Evolutionary conservation across 306 rosid species (phyloP).

Genomic region (Quercus agrifolia): DNA sequence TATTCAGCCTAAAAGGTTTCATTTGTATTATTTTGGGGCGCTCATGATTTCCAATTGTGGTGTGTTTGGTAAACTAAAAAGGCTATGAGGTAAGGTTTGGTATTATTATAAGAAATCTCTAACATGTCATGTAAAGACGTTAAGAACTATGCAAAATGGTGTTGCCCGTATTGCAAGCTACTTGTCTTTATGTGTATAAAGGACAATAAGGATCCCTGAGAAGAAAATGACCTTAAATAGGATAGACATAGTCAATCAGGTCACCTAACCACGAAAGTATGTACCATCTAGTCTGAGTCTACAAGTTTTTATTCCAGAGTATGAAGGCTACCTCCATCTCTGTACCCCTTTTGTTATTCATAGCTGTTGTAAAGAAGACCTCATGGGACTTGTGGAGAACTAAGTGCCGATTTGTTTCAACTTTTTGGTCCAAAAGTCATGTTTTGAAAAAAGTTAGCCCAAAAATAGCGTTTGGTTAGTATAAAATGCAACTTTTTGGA

Average conservation of each 20-base stretch:
- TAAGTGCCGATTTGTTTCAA: too few relatives aligned
- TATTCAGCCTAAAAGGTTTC: not conserved
- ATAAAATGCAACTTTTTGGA: too few relatives aligned
- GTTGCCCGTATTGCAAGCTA: not conserved
- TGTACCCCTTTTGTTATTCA: too few relatives aligned
- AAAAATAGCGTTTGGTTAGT: fast-evolving
- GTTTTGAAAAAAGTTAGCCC: too few relatives aligned
- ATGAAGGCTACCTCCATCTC: not conserved
- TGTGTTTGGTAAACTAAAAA: not conserved
- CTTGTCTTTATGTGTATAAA: not conserved
- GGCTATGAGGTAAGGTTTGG: not conserved
- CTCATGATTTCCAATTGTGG: not conserved
- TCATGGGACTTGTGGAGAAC: too few relatives aligned
- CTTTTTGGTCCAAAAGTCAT: too few relatives aligned
- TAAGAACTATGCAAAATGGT: not conserved
- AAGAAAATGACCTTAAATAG: not conserved
- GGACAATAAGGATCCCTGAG: not conserved
- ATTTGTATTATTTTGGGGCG: not conserved
- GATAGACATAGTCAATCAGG: not conserved
- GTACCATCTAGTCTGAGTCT: not conserved
- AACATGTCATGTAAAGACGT: not conserved
- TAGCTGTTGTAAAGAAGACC: too few relatives aligned
- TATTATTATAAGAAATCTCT: not conserved
- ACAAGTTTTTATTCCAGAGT: not conserved
- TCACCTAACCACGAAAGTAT: not conserved